phyloP scores from a whole-genome alignment of 768 basidiomycete genomes.

The Royoungia palumana region DNA sequence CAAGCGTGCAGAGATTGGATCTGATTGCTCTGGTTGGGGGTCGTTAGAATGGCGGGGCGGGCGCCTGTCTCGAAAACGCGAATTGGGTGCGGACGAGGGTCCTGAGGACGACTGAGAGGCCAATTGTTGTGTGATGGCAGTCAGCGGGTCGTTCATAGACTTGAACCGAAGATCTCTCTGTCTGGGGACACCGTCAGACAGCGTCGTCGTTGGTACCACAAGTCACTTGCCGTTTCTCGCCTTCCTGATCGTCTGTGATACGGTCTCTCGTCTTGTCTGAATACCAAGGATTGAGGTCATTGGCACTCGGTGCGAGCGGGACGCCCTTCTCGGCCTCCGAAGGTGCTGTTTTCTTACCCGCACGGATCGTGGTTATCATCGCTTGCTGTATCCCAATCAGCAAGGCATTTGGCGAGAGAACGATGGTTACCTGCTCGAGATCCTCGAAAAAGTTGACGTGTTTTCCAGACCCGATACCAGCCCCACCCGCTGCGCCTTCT shows the following conservation, averaged over 20 bases:
- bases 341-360: constrained; percentile 45
- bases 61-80: constrained; percentile 18
- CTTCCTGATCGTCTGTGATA: constrained; percentile 29
- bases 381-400: constrained; percentile 36
- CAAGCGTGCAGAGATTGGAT: constrained; percentile 53
- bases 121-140: constrained; percentile 67
- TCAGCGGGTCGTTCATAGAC: constrained; percentile 65
- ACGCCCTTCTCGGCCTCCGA: constrained; percentile 68
- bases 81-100: constrained; percentile 12
- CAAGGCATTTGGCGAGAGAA: neutral
- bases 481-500: neutral
- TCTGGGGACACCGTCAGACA: constrained; percentile 33
- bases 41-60: constrained; percentile 6
- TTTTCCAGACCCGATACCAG: constrained; percentile 37
- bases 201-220: too few relatives aligned
- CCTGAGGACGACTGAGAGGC: constrained; percentile 34
- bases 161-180: constrained; percentile 63
- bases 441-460: constrained; percentile 87
- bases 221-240: constrained; percentile 36
- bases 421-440: constrained; percentile 57
- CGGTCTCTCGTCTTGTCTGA: constrained; percentile 29
- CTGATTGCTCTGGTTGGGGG: constrained; percentile 30
- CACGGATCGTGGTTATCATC: constrained; percentile 43
- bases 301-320: constrained; percentile 66
- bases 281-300: constrained; percentile 86